Evolutionary conservation across 305 asterid genomes (phyloP), one percentile per base, ranked within the genome.

Genomic region (Rubia peregrina): DNA sequence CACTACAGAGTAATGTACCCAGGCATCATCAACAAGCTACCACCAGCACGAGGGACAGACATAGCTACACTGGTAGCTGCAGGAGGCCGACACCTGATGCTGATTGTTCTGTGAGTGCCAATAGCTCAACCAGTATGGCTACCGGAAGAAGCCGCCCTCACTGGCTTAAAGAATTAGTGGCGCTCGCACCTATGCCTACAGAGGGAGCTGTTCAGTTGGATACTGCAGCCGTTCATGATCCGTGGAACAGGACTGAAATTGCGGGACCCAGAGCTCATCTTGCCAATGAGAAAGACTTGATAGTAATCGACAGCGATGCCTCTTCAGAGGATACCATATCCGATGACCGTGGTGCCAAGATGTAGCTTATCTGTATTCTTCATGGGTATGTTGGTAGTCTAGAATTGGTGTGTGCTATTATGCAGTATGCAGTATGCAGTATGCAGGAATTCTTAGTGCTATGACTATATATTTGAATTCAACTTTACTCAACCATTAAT

Each of bases 281-380:
- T 9, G 26, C 57, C 53, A 70, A 66, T 65, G 67, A 61, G 77
- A 83, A 76, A 7, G 86, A 85, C 57, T 62, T 82, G 82, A 79
- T 88, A 62, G 56, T 81, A 65, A 84, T 86, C 72, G 80, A 83
- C 9, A 85, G 90, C n/a, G 95, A 88, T 51, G 89, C 88, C 36
- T 90, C 96, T 36, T 90, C 96, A 2, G 96, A 90, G 78, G 96
- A 86, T 79, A 90, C 96, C 0, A 81, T 90, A 49, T 90, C 96
- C 1, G 96, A 88, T 74, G 83, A 90, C 72, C 83, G 48, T 62
- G 56, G 70, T 70, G 43, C 63, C 55, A 80, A 78, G 76, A 65
- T 75, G 61, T 63, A 55, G 24, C 73, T 68, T 70, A 59, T 38
- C 24, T 53, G 9, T 53, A 9, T 61, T 16, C 42, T 36, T 76